A percentile compares a stretch with the other conserved stretches of the same genome.
Conservation (phyloP, 208 protist species). For the Borovskyia barvae region DNA sequence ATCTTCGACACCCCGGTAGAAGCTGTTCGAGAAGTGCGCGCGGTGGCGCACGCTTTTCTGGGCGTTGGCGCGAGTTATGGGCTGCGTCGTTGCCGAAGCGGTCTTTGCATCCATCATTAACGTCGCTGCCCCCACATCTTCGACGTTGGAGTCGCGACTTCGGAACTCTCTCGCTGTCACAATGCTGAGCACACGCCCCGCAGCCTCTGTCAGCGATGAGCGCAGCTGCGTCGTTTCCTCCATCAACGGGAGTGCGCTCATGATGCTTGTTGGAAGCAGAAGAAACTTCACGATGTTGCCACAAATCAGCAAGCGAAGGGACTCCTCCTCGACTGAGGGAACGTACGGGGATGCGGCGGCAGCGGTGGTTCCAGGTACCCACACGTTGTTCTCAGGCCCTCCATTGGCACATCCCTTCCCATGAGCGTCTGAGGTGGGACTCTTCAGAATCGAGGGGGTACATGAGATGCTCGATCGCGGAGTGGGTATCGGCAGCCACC, state of each 20-base stretch:
- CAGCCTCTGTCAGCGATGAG: constrained; percentile 27
- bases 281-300: constrained; percentile 83
- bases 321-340: constrained; percentile 65
- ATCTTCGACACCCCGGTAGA: constrained; percentile 50
- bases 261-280: constrained; percentile 70
- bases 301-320: constrained; percentile 54
- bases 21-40: constrained; percentile 68
- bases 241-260: constrained; percentile 32
- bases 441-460: no score
- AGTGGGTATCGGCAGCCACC: neutral
- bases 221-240: constrained; percentile 36
- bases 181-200: constrained; percentile 33
- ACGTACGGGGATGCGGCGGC: constrained; percentile 24
- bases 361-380: neutral
- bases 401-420: no score
- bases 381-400: no score
- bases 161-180: constrained; percentile 35
- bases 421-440: no score
- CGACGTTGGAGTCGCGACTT: constrained; percentile 5
- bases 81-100: neutral
- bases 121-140: neutral
- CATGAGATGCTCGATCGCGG: neutral
- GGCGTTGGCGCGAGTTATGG: neutral
- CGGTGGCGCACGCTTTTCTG: neutral
- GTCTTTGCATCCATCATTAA: neutral